Evolutionary conservation across 345 rosid species (phyloP), one percentile per base, ranked within the genome.

Genomic region (Conringia planisiliqua): DNA sequence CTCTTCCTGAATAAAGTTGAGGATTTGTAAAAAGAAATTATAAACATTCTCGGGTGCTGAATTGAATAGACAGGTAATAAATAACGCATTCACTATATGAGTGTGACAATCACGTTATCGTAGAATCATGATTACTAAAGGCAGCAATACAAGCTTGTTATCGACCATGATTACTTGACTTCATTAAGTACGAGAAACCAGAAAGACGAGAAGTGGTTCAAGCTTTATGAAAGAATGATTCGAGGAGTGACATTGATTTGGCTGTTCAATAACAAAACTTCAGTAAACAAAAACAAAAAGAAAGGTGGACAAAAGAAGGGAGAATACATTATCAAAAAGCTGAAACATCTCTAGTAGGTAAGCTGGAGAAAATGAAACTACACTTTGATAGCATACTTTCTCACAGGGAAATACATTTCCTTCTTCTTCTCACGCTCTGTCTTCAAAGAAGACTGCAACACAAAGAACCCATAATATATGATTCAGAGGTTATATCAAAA

Each of bases 391-490:
- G 81, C 81, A 66, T 86, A 87, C 82, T 87, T 89, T 80, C 95
- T 84, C 81, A 82, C 10, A 1, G 95, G 92, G 62, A 82, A 89
- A 79, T 89, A 87, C 83, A 87, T 84, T 75, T 86, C 91, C 33
- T 76, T 82, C 86, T 85, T 87, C 86, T 82, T 87, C 79, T 89
- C 90, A 1, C 90, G 82, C 73, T 84, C 87, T 0, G 92, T 89
- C 80, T 89, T 89, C 84, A 87, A 33, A 7, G 95, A 87, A 74
- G 61, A 61, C 90, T 89, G 71, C 70, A 27, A 35, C 57, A 27
- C 58, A 71, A 60, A 43, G 2, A 61, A 72, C 22, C 13, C 11
- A 8, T n/a, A n/a, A n/a, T n/a, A n/a, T n/a, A n/a, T n/a, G n/a
- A n/a, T n/a, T n/a, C n/a, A n/a, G n/a, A n/a, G n/a, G n/a, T n/a